Evolutionary conservation across 2,329 filamentous ascomycete genomes (phyloP).

Genomic region (Aspergillus uvarum): DNA sequence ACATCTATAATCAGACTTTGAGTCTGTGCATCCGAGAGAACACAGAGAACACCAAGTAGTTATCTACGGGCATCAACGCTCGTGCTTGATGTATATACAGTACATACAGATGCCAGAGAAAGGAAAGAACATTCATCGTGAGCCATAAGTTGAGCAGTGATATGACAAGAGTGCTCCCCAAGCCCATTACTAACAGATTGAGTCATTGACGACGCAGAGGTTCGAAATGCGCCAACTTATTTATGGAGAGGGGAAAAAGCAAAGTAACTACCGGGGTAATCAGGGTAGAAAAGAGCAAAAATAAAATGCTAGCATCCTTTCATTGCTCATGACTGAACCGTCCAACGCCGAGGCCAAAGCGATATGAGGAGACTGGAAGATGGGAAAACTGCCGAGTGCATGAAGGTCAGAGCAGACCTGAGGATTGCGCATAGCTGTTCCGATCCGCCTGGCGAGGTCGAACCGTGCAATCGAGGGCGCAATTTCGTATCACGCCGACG

Average conservation of each 20-base stretch:
- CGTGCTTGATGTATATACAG: slow-evolving; percentile 9
- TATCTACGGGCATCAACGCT: slow-evolving; percentile 1
- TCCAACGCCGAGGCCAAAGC: slow-evolving; percentile 16
- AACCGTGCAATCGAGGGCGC: neutral
- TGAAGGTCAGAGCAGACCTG: neutral
- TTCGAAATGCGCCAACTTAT: neutral
- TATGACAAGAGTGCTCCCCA: neutral
- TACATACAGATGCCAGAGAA: slow-evolving; percentile 5
- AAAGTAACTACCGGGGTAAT: neutral
- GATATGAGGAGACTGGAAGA: neutral
- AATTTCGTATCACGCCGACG: neutral
- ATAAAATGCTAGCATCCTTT: slow-evolving; percentile 16
- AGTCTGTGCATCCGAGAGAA: neutral
- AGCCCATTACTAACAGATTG: neutral
- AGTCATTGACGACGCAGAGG: neutral
- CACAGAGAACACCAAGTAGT: neutral
- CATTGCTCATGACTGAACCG: slow-evolving; percentile 17
- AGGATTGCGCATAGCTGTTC: neutral
- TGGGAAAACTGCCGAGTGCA: neutral
- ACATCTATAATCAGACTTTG: neutral
- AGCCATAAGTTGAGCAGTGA: neutral
- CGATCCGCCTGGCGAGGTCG: neutral
- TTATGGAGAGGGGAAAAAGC: neutral
- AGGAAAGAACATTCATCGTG: neutral
- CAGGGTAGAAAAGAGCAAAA: slow-evolving; percentile 10